Base-by-base conservation (phyloP, 2,329 filamentous ascomycete species). In the Chaetomium sp. region DNA sequence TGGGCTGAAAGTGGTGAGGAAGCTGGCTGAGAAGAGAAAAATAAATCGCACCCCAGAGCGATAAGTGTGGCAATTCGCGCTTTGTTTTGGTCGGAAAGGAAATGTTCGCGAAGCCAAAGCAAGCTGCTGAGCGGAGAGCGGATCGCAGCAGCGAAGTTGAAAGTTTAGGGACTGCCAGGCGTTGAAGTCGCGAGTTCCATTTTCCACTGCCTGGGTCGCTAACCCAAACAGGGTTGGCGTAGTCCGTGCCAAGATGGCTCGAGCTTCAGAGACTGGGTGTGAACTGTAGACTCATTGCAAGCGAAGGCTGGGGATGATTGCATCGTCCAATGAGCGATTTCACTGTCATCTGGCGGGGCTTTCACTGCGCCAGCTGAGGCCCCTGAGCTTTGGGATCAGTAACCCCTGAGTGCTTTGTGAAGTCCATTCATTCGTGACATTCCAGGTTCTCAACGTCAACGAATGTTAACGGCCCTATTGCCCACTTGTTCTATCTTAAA, bases 131-230 rank as follows among this genome's bases (percentile, higher is more conserved):
- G 25, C 29, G 31, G 57, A 45, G 54, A 57, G 59, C 42, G 57
- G 61, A 62, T 31, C 49, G 49, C 60, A 62, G 49, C 60, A 62
- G 38, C 65, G 67, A 69, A 64, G 68, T 69, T 67, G 65, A 69
- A 68, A 68, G 68, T 70, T 71, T 68, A 65, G 67, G 51, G 64
- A 57, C 62, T 51, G 63, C 64, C 64, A 58, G 62, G 65, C 62
- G 65, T 66, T 67, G 69, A 69, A 69, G 66, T 67, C 67, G 65
- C 67, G 65, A 69, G 66, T 27, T 47, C 66, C 63, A 69, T 65
- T 62, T 64, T 42, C 38, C 38, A 42, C 38, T 62, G 56, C 65
- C n/a, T n/a, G n/a, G n/a, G n/a, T 19, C 65, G 65, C 70, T 70
- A 71, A 57, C 70, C 68, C 16, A 67, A 70, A 60, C 23, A 50